Evolutionary conservation across 192 early-diverging fungal genomes (phyloP).

Genomic region (Backusella tuberculispora): DNA sequence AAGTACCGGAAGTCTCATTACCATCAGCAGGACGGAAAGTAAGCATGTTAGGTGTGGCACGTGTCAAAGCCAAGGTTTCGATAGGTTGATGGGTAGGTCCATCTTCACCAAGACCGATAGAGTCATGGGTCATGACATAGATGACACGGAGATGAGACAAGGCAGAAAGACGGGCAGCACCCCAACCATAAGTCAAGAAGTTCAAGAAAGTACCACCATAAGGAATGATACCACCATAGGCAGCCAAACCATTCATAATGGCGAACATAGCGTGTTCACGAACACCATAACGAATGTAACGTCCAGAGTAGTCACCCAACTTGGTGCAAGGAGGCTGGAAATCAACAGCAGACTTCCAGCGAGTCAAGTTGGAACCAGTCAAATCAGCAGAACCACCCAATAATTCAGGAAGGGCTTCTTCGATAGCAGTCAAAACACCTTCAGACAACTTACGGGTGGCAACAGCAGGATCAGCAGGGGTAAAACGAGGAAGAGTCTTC

Average conservation of each 20-base stretch:
- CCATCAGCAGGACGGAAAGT: conserved; percentile 93
- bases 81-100: conserved; percentile 99
- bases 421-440: conserved; percentile 78
- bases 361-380: conserved; percentile 93
- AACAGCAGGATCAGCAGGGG: conserved; percentile 74
- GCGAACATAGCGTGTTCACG: conserved; percentile 98
- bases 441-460: conserved; percentile 92
- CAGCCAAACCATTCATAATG: conserved; percentile 86
- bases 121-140: conserved; percentile 99
- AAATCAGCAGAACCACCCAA: conserved; percentile 95
- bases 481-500: conserved; percentile 74
- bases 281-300: conserved; percentile 93
- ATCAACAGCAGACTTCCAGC: conserved; percentile 91
- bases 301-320: conserved; percentile 81
- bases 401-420: conserved; percentile 79
- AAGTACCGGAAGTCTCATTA: conserved; percentile 90
- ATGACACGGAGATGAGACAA: conserved; percentile 87
- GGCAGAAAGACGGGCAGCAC: conserved; percentile 87
- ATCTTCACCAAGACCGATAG: conserved; percentile 97
- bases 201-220: conserved; percentile 91
- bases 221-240: conserved; percentile 87
- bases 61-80: conserved; percentile 87
- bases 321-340: conserved; percentile 75
- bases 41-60: conserved; percentile 89
- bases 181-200: conserved; percentile 81